phyloP scores from a whole-genome alignment of 306 rosid genomes.

The Prunus campanulata region DNA sequence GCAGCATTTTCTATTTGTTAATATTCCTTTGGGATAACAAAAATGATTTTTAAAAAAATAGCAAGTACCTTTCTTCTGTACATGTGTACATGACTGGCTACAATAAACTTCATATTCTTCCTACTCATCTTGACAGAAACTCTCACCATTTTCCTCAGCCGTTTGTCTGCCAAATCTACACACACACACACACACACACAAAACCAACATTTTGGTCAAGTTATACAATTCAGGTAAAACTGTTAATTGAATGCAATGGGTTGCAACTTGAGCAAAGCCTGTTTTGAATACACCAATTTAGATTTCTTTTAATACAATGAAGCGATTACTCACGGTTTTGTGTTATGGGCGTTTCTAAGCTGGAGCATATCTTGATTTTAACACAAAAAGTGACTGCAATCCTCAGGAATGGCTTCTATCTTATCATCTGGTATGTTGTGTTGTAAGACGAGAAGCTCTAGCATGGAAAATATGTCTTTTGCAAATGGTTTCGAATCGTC shows the following conservation, averaged over 20 bases:
- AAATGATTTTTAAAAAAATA: background rate
- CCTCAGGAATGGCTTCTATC: conserved; percentile 20
- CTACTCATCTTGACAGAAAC: background rate
- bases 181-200: no score
- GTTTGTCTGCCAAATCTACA: background rate
- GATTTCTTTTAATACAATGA: background rate
- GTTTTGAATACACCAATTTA: background rate
- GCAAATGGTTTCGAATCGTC: conserved; percentile 58
- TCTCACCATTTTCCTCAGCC: background rate
- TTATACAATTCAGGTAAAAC: background rate
- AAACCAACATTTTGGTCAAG: background rate
- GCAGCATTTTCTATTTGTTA: background rate
- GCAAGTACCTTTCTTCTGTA: background rate
- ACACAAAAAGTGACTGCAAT: background rate
- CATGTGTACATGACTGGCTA: no score
- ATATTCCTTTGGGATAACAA: background rate
- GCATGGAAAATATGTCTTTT: conserved; percentile 45
- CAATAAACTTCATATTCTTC: background rate
- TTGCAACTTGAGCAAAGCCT: background rate
- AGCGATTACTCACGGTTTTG: background rate
- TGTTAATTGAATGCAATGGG: background rate
- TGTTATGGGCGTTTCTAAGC: background rate
- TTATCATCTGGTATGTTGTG: conserved; percentile 25
- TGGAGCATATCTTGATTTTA: background rate
- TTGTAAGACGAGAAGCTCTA: conserved; percentile 41